Evolutionary conservation across 768 basidiomycete genomes (phyloP), one percentile per base, ranked within the genome.

Genomic region (Russula sp.): DNA sequence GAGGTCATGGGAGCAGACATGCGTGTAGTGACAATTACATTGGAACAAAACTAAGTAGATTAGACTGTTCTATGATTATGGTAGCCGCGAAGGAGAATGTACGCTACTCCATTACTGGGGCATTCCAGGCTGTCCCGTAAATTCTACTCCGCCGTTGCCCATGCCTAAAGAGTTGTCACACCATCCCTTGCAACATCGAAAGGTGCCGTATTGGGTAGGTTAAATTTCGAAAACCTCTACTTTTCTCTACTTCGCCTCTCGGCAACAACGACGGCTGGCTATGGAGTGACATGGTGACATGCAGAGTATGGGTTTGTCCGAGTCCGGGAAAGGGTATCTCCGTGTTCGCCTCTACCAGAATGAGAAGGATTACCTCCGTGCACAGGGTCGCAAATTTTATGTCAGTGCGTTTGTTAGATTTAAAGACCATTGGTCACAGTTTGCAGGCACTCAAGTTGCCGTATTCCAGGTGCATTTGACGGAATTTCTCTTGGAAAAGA

Each of bases 381-480:
- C 93, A 67, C 79, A 84, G 61, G 81, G 95, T 69, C 80, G 80
- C 53, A 90, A 88, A 74, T 87, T 98, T 25, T 87, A 90, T 69
- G 86, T 83, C 52, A 88, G 83, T 68, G 88, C 88, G 34, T 98
- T 98, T 74, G 79, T 84, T 67, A 89, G 88, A 74, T n/a, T 81
- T 98, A 65, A 90, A 96, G 79, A 93, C 91, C 52, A 95, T 97
- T 70, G 94, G 95, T 39, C 93, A 97, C 73, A 94, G 93, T 58
- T 50, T 57, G 46, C 45, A 53, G n/a, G 48, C 38, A 42, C 34
- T 39, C 58, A 60, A 47, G 56, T 71, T 69, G 38, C 66, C 66
- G 68, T 65, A 67, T 58, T 61, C 62, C 73, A 88, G 93, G 93
- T 68, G 95, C 95, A 10, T 98, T 99, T 75, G 96, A 95, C 0